Evolutionary conservation across 2,329 filamentous ascomycete species (phyloP).

Genomic region (Teratosphaeria zuluensis): DNA sequence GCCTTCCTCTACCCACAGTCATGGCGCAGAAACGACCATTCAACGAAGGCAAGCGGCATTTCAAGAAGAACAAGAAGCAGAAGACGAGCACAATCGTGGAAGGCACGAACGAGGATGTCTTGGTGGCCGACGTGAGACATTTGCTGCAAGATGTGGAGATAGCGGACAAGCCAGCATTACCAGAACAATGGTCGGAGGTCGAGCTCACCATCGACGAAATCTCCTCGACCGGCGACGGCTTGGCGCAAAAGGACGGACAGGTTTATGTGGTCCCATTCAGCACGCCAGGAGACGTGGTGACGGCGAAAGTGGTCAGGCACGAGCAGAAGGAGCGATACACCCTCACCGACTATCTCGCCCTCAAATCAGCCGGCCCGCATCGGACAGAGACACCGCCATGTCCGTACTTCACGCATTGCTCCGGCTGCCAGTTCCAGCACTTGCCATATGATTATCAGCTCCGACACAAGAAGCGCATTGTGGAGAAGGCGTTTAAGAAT

Average conservation of each 20-base stretch:
- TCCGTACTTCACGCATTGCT: conserved; percentile 78
- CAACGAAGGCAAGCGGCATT: conserved; percentile 28
- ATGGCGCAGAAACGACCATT: conserved; percentile 29
- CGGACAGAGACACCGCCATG: conserved; percentile 72
- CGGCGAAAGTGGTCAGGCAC: conserved; percentile 70
- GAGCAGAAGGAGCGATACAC: conserved; percentile 57
- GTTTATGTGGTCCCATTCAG: conserved; percentile 85
- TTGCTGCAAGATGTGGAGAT: conserved; percentile 25
- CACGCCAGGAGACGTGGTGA: conserved; percentile 72
- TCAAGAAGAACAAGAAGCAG: conserved; percentile 40
- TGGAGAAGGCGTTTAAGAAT: conserved; percentile 85
- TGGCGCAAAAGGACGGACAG: conserved; percentile 60
- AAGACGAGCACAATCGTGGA: conserved; percentile 34
- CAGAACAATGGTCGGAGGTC: conserved; percentile 59
- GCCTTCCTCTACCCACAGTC: background rate
- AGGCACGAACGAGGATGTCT: conserved; percentile 40
- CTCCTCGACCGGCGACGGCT: conserved; percentile 85
- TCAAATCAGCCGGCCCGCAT: conserved; percentile 61
- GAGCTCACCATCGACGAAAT: conserved; percentile 73
- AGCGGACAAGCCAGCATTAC: conserved; percentile 6
- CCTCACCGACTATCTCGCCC: conserved; percentile 70
- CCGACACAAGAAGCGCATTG: conserved; percentile 69
- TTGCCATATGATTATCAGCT: conserved; percentile 81
- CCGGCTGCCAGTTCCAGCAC: conserved; percentile 97
- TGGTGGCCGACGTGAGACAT: conserved; percentile 36